Evolutionary conservation across 495 filamentous ascomycete species (phyloP).

Genomic region (Podospora sp.): DNA sequence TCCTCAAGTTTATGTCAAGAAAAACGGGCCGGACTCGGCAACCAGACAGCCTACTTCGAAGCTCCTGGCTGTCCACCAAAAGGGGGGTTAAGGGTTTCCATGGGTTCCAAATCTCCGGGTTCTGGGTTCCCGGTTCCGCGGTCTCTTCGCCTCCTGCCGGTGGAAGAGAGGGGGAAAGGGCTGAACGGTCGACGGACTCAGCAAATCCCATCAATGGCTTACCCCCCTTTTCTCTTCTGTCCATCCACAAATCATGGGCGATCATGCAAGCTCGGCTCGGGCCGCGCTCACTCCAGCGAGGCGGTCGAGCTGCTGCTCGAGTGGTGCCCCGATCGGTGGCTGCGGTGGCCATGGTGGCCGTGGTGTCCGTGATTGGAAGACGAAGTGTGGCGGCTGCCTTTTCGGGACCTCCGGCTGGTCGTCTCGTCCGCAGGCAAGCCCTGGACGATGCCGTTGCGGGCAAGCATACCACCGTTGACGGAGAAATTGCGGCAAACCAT

Average conservation of each 20-base stretch:
- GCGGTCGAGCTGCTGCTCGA: slow-evolving; percentile 62
- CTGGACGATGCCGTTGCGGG: slow-evolving; percentile 80
- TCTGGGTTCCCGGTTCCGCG: not conserved
- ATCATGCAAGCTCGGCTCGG: not conserved
- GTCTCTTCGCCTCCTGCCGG: not conserved
- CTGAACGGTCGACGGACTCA: slow-evolving; percentile 11
- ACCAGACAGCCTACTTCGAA: slow-evolving; percentile 3
- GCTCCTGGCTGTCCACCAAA: slow-evolving; percentile 9
- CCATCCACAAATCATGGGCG: slow-evolving; percentile 21
- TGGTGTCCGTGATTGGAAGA: slow-evolving; percentile 46
- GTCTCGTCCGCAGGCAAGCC: slow-evolving; percentile 71
- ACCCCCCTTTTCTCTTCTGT: slow-evolving; percentile 2
- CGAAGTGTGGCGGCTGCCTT: slow-evolving; percentile 49
- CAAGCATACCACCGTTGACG: slow-evolving; percentile 92
- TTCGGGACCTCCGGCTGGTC: slow-evolving; percentile 44
- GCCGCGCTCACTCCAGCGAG: slow-evolving; percentile 50
- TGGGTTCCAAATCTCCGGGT: not conserved
- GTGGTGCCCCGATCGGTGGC: slow-evolving; percentile 48
- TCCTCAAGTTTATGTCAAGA: slow-evolving; percentile 50
- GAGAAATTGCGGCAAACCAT: slow-evolving; percentile 99
- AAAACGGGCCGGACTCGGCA: slow-evolving; percentile 21
- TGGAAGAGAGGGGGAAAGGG: slow-evolving; percentile 10
- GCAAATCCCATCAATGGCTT: slow-evolving; percentile 22
- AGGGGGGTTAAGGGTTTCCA: slow-evolving; percentile 5
- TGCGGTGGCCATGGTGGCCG: slow-evolving; percentile 39